A percentile compares a stretch with the other conserved stretches of the same genome.
Conservation (phyloP, 805 yeast species). For the Ogataea allantospora region DNA sequence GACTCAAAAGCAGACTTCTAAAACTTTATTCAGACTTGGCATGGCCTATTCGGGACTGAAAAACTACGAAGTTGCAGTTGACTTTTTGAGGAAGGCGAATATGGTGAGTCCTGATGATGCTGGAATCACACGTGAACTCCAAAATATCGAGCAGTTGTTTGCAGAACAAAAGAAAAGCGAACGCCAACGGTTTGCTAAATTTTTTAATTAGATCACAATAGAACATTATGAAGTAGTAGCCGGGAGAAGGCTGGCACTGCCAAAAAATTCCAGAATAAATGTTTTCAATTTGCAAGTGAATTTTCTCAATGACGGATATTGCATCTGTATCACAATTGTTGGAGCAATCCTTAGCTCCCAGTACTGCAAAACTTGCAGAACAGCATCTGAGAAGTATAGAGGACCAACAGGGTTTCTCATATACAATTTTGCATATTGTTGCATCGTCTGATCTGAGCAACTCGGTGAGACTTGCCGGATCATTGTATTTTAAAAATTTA, state of each 20-base stretch:
- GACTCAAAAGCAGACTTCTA: constrained; percentile 26
- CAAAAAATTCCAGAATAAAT: constrained; percentile 7
- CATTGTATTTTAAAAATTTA: constrained; percentile 86
- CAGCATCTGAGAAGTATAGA: constrained; percentile 62
- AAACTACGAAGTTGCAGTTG: constrained; percentile 49
- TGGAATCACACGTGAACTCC: constrained; percentile 44
- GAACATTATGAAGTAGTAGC: neutral
- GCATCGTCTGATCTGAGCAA: constrained; percentile 54
- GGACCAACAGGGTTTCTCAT: constrained; percentile 66
- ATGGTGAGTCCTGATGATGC: constrained; percentile 46
- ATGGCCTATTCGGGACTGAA: constrained; percentile 38
- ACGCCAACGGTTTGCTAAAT: constrained; percentile 58
- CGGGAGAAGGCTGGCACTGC: constrained; percentile 1
- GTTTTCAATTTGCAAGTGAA: constrained; percentile 7
- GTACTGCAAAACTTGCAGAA: constrained; percentile 67
- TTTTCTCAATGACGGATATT: constrained; percentile 40
- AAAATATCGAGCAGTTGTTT: constrained; percentile 39
- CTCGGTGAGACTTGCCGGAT: constrained; percentile 78
- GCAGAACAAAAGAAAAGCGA: constrained; percentile 47
- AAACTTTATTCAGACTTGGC: constrained; percentile 31
- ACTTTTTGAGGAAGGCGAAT: constrained; percentile 44
- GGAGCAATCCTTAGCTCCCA: constrained; percentile 64
- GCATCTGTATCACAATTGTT: constrained; percentile 53
- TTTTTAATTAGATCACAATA: constrained; percentile 40
- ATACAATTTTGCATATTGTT: constrained; percentile 72